These are phyloP conservation scores for Neurospora intermedia DNA, from an alignment of 495 filamentous ascomycete genomes.

Conservation along the genomic window DNA sequence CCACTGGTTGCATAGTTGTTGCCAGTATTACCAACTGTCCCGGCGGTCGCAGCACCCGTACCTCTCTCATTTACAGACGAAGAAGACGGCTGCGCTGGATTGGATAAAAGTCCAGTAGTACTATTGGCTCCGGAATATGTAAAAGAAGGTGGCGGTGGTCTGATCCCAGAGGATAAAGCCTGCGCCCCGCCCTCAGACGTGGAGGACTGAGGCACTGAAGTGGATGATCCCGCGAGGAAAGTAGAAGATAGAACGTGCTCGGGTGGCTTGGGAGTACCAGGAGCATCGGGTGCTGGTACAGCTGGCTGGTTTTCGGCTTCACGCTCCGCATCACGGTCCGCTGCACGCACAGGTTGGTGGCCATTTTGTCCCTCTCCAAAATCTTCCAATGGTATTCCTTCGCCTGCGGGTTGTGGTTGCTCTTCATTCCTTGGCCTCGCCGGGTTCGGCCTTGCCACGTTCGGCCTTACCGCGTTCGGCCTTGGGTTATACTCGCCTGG, in stretches of 20 bases:
- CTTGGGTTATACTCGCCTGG: conserved; percentile 26
- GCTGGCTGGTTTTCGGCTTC: background rate
- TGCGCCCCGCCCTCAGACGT: background rate
- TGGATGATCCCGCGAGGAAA: background rate
- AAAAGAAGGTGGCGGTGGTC: background rate
- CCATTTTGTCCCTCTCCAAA: background rate
- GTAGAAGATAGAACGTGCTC: background rate
- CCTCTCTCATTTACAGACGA: background rate
- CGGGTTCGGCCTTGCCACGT: no score
- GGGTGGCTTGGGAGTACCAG: background rate
- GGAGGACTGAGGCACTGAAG: background rate
- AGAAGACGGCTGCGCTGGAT: background rate
- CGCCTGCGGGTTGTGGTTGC: background rate
- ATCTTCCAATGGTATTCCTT: background rate
- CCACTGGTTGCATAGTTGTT: background rate
- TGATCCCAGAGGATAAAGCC: background rate
- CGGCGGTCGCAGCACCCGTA: background rate
- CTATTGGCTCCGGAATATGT: no score
- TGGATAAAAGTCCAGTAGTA: background rate
- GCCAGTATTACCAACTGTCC: background rate
- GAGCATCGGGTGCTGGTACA: background rate
- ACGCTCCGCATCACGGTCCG: background rate
- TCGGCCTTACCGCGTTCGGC: background rate
- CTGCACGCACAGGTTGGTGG: background rate
- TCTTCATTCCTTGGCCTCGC: background rate